phyloP scores from a whole-genome alignment of 768 basidiomycete species.

The Mycena epipterygia region DNA sequence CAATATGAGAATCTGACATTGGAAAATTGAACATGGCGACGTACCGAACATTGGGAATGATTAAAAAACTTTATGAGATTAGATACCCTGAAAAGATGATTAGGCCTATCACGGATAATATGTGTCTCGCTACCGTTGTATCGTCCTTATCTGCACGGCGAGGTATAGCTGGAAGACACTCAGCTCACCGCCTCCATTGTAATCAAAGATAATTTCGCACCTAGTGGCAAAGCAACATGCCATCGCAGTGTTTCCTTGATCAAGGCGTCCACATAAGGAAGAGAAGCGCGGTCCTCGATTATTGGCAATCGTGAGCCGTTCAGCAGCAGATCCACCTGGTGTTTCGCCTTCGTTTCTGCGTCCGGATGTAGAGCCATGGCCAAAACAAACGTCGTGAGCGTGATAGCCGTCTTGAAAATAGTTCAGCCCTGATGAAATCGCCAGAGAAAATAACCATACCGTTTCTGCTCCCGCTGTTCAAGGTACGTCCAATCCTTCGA shows the following conservation, averaged over 20 bases:
- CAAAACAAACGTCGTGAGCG: conserved; percentile 4
- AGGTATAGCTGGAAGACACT: not conserved
- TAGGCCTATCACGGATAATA: not conserved
- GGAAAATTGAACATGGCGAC: not conserved
- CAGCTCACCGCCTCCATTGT: not conserved
- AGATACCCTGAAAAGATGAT: not conserved
- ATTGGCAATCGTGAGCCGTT: conserved; percentile 17
- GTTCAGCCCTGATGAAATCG: not conserved
- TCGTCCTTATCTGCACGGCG: conserved; percentile 17
- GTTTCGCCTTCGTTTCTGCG: conserved; percentile 32
- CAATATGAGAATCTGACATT: not conserved
- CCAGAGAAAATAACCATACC: not conserved
- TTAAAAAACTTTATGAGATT: not conserved
- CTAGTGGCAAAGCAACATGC: conserved; percentile 43
- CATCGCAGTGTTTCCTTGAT: conserved; percentile 49
- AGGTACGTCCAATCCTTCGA: conserved; percentile 4
- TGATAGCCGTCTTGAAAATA: not conserved
- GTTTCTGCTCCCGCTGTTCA: conserved; percentile 13
- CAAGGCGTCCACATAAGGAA: conserved; percentile 37
- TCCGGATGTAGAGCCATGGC: conserved; percentile 20
- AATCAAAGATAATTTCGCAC: conserved; percentile 20
- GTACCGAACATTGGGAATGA: conserved; percentile 11
- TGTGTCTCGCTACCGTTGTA: not conserved
- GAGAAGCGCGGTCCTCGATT: conserved; percentile 5
- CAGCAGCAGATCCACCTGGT: conserved; percentile 37